Base-by-base conservation (phyloP, 2,329 filamentous ascomycete species). In the Apiospora aurea region DNA sequence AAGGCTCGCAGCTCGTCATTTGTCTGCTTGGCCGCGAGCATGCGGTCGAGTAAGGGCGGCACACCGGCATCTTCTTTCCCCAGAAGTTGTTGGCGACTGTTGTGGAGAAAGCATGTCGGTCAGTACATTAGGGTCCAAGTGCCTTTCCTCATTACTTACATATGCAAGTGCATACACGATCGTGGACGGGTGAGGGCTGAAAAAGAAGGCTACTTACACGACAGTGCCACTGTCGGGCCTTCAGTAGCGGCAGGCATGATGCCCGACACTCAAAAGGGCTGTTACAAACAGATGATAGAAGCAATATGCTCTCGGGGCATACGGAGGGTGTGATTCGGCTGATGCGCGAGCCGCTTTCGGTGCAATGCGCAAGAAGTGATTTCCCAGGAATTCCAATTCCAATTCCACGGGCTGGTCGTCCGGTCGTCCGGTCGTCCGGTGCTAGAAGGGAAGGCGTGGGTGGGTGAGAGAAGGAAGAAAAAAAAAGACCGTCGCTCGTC, bases 41-140 rank as follows among this genome's bases (percentile, higher is more conserved):
- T 97, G 79, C 96, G 96, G 82, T 96, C 94, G 43, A 99, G 88
- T 79, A 99, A 90, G 72, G 96, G 97, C 66, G 88, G 88, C 79
- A 99, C 95, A 81, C 96, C 97, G 69, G 96, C 96, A 87, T 99
- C 96, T 82, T 98, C 96, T 87, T 97, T 75, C 96, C 96, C 96
- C 96, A 99, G 83, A 99, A 99, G 82, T 99, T 99, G 86, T 99
- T 99, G 79, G 96, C 96, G 85, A 99, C 95, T 95, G 76, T 71
- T 2, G 41, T 43, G 49, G 47, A 53, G 53, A 53, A 44, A 21
- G n/a, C 57, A 34, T 41, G 69, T 70, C 53, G 46, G 57, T 70
- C 51, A 57, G 51, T 24, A 46, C 41, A 11, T 43, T 14, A 47
- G 66, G 57, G 57, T 34, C 57, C 57, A 64, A 64, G 57, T 64